Evolutionary conservation across 805 yeast genomes (phyloP).

Genomic region (Suhomyces pyralidae): DNA sequence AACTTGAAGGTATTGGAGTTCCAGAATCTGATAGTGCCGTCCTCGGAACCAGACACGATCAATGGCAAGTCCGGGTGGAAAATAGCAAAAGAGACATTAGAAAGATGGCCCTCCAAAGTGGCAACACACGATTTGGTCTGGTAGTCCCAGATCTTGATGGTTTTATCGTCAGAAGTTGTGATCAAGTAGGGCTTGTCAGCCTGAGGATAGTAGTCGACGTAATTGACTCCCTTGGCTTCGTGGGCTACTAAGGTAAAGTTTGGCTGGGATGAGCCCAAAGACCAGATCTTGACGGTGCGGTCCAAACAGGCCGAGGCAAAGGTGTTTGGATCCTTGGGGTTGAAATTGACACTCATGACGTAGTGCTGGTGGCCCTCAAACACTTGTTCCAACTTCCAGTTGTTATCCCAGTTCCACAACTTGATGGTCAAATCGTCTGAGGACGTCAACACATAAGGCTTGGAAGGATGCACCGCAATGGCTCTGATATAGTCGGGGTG

Average conservation of each 20-base stretch:
- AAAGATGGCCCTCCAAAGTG: conserved; percentile 86
- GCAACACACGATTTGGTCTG: conserved; percentile 96
- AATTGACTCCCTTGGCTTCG: conserved; percentile 91
- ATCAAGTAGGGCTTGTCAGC: conserved; percentile 95
- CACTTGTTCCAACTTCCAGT: conserved; percentile 85
- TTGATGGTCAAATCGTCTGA: conserved; percentile 90
- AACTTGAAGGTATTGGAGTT: conserved; percentile 89
- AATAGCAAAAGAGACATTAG: conserved; percentile 94
- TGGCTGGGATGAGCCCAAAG: conserved; percentile 80
- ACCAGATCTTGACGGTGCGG: conserved; percentile 96
- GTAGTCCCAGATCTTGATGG: conserved; percentile 92
- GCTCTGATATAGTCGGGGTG: conserved; percentile 96
- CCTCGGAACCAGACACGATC: conserved; percentile 95
- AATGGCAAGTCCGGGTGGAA: conserved; percentile 98
- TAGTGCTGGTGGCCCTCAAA: conserved; percentile 96
- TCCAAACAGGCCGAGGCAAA: conserved; percentile 97
- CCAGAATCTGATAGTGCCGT: conserved; percentile 93
- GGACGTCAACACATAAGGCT: conserved; percentile 83
- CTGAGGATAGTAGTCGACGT: conserved; percentile 94
- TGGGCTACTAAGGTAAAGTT: conserved; percentile 91
- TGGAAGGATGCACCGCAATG: conserved; percentile 90
- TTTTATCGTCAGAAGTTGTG: conserved; percentile 86
- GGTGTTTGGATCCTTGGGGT: conserved; percentile 96
- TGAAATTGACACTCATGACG: conserved; percentile 90
- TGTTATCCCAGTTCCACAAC: conserved; percentile 96